Evolutionary conservation across 2,329 filamentous ascomycete genomes (phyloP).

Genomic region (Ceratocystis diversiconidia): DNA sequence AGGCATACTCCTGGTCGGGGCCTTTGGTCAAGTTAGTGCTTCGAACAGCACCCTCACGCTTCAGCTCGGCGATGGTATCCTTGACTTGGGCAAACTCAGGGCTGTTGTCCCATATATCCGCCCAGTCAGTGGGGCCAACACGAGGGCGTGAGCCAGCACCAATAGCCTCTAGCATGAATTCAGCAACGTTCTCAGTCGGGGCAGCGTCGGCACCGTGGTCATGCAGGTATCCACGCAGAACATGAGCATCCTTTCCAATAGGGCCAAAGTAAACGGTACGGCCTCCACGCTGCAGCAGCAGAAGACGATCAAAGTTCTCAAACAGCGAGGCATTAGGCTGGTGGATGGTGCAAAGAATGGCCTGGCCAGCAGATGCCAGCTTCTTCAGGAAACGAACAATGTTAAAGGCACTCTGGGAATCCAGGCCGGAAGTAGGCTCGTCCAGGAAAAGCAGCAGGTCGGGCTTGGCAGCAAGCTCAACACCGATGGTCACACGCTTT

Average conservation of each 20-base stretch:
- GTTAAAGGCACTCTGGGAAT: slow-evolving; percentile 54
- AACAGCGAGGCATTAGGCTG: slow-evolving; percentile 79
- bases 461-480: slow-evolving; percentile 74
- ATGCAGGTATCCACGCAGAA: slow-evolving; percentile 51
- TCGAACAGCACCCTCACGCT: slow-evolving; percentile 37
- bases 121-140: slow-evolving; percentile 64
- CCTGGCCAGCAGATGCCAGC: slow-evolving; percentile 64
- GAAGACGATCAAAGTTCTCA: slow-evolving; percentile 71
- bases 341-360: slow-evolving; percentile 82
- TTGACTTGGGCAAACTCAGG: slow-evolving; percentile 55
- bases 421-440: slow-evolving; percentile 63
- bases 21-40: slow-evolving; percentile 38
- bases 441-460: slow-evolving; percentile 65
- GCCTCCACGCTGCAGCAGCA: slow-evolving; percentile 65
- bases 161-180: slow-evolving; percentile 79
- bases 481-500: slow-evolving; percentile 77
- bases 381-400: slow-evolving; percentile 56
- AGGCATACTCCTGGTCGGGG: slow-evolving; percentile 68
- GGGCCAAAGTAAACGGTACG: slow-evolving; percentile 77
- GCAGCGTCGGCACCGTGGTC: slow-evolving; percentile 45
- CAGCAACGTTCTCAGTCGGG: slow-evolving; percentile 45
- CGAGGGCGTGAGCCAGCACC: slow-evolving; percentile 60
- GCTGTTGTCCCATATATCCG: slow-evolving; percentile 62
- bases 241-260: slow-evolving; percentile 58
- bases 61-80: slow-evolving; percentile 51